phyloP scores from a whole-genome alignment of 2,329 filamentous ascomycete species.

The Arachnomyces sp. region DNA sequence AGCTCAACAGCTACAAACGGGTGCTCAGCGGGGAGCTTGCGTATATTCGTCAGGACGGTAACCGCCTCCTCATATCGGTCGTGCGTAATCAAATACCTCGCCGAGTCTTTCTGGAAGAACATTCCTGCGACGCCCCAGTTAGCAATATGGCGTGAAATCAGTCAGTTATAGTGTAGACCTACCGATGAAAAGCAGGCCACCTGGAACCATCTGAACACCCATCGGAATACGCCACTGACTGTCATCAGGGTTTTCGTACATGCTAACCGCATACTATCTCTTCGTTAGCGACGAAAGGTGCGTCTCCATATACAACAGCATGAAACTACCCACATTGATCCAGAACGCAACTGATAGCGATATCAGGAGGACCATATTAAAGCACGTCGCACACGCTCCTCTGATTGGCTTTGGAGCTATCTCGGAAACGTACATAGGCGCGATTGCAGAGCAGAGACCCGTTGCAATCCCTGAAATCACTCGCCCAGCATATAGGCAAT shows the following conservation, averaged over 20 bases:
- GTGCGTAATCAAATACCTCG: conserved; percentile 21
- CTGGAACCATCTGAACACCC: conserved; percentile 26
- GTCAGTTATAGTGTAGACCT: conserved; percentile 7
- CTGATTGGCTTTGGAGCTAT: conserved; percentile 49
- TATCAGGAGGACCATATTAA: conserved; percentile 24
- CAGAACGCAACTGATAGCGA: conserved; percentile 40
- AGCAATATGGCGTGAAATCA: conserved; percentile 37
- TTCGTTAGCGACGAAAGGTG: conserved; percentile 9
- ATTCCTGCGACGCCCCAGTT: conserved; percentile 23
- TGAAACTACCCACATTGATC: conserved; percentile 28
- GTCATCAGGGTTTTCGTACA: conserved; percentile 19
- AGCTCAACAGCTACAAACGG: too few relatives aligned
- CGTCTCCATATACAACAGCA: not conserved
- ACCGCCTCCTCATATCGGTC: too few relatives aligned
- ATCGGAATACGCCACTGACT: conserved; percentile 29
- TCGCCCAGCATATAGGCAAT: conserved; percentile 48
- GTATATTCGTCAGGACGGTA: too few relatives aligned
- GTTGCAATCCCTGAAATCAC: conserved; percentile 49
- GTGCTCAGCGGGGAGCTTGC: too few relatives aligned
- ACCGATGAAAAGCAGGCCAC: conserved; percentile 38
- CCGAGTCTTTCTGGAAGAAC: conserved; percentile 30
- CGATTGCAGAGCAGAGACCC: conserved; percentile 47
- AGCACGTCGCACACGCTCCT: conserved; percentile 27
- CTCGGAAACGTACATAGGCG: conserved; percentile 52
- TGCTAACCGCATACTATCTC: conserved; percentile 44